Evolutionary conservation across 1,284 basidiomycete species (phyloP), one percentile per base, ranked within the genome.

Genomic region (Puccinia triticina): DNA sequence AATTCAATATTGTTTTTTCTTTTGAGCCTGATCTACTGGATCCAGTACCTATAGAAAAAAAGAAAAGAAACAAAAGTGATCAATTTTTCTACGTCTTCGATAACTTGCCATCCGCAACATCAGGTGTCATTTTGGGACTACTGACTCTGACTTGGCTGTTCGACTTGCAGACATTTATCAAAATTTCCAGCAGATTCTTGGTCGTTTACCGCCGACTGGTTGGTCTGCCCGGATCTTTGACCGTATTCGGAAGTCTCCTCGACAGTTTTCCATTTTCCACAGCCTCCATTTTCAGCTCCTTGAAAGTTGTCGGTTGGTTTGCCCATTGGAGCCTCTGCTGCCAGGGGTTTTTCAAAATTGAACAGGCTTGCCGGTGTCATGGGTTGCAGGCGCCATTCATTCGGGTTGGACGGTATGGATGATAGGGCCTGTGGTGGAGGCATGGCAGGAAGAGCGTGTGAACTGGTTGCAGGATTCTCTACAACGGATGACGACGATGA

Each of bases 361-460:
- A 73, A 73, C 16, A 73, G 48, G 29, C 71, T 73, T 18, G 71
- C 71, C 0, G 71, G 71, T 18, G 71, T 73, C 71, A 73, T 53
- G 2, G 71, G 71, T 34, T 73, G 71, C 18, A 73, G 12, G n/a
- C 48, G 71, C 71, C 71, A 73, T 43, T n/a, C 43, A 23, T 53
- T 73, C 1, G 71, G 43, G 32, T 32, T 53, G 23, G 71, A 73
- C 1, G 71, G 29, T 10, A 73, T 48, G 40, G 71, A 50, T 29
- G 66, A 69, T 26, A 43, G 7, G 40, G 23, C 66, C 21, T 69
- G 66, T 26, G 37, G 66, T 43, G 43, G 43, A 69, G 40, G 66
- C 37, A 46, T 69, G 37, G 37, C 43, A n/a, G 66, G 37, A 43
- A 48, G 40, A n/a, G 40, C n/a, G 21, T 53, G 71, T 11, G 48